Base-by-base conservation (phyloP, 2,329 filamentous ascomycete genomes). In the Sphaerulina vaccinii region DNA sequence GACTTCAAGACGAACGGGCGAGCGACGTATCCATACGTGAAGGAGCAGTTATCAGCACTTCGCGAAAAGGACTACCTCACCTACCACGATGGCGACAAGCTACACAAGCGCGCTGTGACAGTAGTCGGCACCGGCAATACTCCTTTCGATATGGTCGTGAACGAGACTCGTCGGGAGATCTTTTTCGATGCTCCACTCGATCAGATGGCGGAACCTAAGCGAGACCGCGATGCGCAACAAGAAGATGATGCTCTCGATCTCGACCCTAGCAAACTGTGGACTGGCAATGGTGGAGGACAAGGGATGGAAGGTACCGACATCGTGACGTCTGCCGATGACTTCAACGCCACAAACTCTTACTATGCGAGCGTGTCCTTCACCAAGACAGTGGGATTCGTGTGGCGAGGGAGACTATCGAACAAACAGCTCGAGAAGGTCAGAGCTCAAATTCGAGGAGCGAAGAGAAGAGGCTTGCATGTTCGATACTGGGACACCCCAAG, bases 101-200 rank as follows among this genome's bases (percentile, higher is more conserved):
- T 86, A 2, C 66, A 79, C 32, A 64, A 71, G 18, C 73, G 85
- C 1, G 81, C 83, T 1, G 69, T 90, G 29, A 89, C 85, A 0
- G 79, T 89, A 1, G 83, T 90, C 1, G 84, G 79, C 1, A 87
- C 84, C 1, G 86, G 87, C 10, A 80, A 80, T 57, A 78, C 81
- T 0, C 81, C 79, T 0, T 84, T 85, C 60, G 75, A 81, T 49
- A 63, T 78, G 7, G 62, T 87, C 8, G 69, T 75, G 3, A 66
- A 71, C n/a, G 80, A 81, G 60, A 59, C 70, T 5, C 76, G 80
- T 55, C 60, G 82, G 23, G 82, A 87, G 65, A 71, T 82, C 49
- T 69, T 66, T 62, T 60, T 54, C 62, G 85, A 54, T 37, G 16
- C 51, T 6, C 51, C 51, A 10, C 35, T 54, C 13, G 51, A 53